Percentiles rank a stretch among this genome's conserved stretches.
Evolutionary conservation across 176 grass and related monocot genomes (phyloP).

Genomic region (Oryza officinalis): DNA sequence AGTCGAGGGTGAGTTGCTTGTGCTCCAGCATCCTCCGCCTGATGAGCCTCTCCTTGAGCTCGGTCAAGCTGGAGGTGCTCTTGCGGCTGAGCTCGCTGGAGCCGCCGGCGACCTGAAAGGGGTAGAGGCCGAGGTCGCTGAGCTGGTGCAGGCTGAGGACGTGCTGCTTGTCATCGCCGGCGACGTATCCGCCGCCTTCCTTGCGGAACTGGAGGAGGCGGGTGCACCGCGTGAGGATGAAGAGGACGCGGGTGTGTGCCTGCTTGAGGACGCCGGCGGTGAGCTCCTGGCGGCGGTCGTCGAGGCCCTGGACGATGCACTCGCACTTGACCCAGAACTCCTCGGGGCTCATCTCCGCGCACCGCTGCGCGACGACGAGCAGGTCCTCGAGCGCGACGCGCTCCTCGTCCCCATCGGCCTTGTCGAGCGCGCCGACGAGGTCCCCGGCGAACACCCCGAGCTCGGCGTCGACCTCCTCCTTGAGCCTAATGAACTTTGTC

Average conservation of each 20-base stretch:
- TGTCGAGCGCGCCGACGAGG: slow-evolving; percentile 62
- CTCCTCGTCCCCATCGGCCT: not conserved
- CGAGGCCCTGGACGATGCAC: slow-evolving; percentile 74
- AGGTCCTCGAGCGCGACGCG: slow-evolving; percentile 73
- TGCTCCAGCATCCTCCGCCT: slow-evolving; percentile 67
- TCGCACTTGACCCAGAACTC: slow-evolving; percentile 84
- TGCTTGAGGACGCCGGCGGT: slow-evolving; percentile 64
- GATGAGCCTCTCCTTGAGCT: slow-evolving; percentile 83
- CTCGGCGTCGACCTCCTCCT: slow-evolving; percentile 82
- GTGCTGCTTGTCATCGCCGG: slow-evolving; percentile 34
- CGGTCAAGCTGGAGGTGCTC: slow-evolving; percentile 64
- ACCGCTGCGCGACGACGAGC: slow-evolving; percentile 78
- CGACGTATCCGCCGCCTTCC: slow-evolving; percentile 42
- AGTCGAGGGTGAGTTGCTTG: slow-evolving; percentile 68
- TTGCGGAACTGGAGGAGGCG: slow-evolving; percentile 89
- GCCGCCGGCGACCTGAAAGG: slow-evolving; percentile 28
- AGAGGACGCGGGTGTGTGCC: slow-evolving; percentile 73
- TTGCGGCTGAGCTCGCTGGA: slow-evolving; percentile 57
- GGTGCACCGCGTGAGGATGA: slow-evolving; percentile 94
- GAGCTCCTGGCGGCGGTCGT: slow-evolving; percentile 84
- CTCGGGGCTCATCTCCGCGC: slow-evolving; percentile 74
- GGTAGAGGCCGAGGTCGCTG: slow-evolving; percentile 82
- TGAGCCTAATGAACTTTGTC: slow-evolving; percentile 72
- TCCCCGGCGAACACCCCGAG: slow-evolving; percentile 75
- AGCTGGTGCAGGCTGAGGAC: slow-evolving; percentile 75